Base-by-base conservation (phyloP, 2,329 filamentous ascomycete species). In the Aspergillus fischeri region DNA sequence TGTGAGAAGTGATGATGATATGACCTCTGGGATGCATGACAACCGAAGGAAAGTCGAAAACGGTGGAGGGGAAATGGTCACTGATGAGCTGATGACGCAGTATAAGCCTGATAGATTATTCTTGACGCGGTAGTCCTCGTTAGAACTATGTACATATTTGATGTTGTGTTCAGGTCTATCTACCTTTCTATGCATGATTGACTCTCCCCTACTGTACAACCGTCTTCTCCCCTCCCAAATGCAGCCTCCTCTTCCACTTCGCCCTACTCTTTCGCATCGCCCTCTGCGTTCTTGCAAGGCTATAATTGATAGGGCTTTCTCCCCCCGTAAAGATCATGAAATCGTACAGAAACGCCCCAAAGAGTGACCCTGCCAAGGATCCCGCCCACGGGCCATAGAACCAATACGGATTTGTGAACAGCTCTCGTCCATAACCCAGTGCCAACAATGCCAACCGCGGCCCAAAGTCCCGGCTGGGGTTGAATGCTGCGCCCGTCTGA, bases 261-360 rank as follows among this genome's bases (percentile, higher is more conserved):
- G 61, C 63, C 10, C 62, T 54, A 52, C 65, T 84, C 73, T 85
- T 85, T 63, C 60, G 62, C 38, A 74, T 64, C 2, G 74, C 73
- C 32, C 76, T 68, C 63, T 73, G 68, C 7, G 74, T 77, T 49
- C 75, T 69, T 58, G 71, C n/a, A n/a, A n/a, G n/a, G n/a, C n/a
- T n/a, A n/a, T 83, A 79, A 67, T 79, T 83, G 55, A 81, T 78
- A 14, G 80, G 80, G 47, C 74, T 77, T 63, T 82, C 80, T 0
- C 79, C 79, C 4, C 78, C 77, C 0, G 77, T 78, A 62, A 82
- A 82, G 60, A 78, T 81, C 61, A 75, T 77, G 59, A 77, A 73
- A 65, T 82, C 81, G 66, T 83, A 83, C 57, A 81, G 66, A 59
- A 81, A 78, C 8, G 68, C 79, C 0, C 79, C 78, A 44, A 76